These are phyloP conservation scores for Gillenia trifoliata DNA, from an alignment of 306 rosid species.

Conservation along the genomic window DNA sequence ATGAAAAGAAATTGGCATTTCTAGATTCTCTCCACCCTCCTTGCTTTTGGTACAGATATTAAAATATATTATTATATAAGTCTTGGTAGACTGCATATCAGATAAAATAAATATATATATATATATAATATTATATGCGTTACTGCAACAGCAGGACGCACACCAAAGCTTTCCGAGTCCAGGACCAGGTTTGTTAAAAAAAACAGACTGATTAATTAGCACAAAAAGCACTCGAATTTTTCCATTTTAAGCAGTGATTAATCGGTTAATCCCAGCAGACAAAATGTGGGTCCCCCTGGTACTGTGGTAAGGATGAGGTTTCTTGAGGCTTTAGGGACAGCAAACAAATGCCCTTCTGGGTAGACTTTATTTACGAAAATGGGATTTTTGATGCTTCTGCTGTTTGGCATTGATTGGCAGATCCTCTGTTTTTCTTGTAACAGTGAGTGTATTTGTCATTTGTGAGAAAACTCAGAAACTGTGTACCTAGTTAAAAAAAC, in stretches of 20 bases:
- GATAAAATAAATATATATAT: background rate
- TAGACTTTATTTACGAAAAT: constrained; percentile 30
- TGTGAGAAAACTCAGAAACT: background rate
- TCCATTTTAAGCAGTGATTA: constrained; percentile 22
- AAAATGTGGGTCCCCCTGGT: constrained; percentile 34
- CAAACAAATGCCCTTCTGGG: constrained; percentile 31
- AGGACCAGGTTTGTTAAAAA: constrained; percentile 5
- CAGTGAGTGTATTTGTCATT: constrained; percentile 18
- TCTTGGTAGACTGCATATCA: background rate
- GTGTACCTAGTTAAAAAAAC: background rate
- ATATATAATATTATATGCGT: background rate
- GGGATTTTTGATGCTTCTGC: constrained; percentile 18
- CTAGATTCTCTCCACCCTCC: constrained; percentile 78
- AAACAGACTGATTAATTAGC: background rate
- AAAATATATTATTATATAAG: constrained; percentile 18
- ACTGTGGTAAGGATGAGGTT: constrained; percentile 32
- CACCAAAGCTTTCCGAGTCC: constrained; percentile 27
- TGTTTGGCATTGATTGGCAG: constrained; percentile 38
- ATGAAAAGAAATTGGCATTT: constrained; percentile 48
- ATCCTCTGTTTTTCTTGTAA: constrained; percentile 20
- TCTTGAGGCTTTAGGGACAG: background rate
- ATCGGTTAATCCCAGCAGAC: constrained; percentile 36
- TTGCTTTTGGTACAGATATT: constrained; percentile 38
- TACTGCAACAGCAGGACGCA: constrained; percentile 24
- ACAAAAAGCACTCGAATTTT: background rate